Conservation (phyloP, 345 rosid species). For the Ceriops tagal region DNA sequence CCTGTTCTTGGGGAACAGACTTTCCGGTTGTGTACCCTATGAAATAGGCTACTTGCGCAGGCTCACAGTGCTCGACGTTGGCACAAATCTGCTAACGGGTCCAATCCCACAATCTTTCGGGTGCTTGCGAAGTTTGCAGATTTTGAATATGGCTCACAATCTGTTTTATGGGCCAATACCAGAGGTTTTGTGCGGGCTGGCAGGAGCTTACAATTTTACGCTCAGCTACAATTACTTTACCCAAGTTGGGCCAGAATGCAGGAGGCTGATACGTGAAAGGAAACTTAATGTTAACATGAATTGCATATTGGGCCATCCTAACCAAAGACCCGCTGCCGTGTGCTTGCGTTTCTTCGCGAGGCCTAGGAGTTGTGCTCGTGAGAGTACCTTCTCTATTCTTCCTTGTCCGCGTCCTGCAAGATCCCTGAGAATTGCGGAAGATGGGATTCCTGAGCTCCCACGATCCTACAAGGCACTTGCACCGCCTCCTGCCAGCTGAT, state of each 20-base stretch:
- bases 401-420: conserved; percentile 5
- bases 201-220: conserved; percentile 19
- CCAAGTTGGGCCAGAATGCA: conserved; percentile 28
- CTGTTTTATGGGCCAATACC: conserved; percentile 24
- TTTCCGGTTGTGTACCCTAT: conserved; percentile 26
- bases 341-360: conserved; percentile 12
- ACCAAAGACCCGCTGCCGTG: conserved; percentile 25
- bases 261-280: conserved; percentile 17
- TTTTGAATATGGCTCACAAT: conserved; percentile 27
- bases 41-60: conserved; percentile 26
- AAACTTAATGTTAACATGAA: conserved; percentile 22
- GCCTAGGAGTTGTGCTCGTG: conserved; percentile 6
- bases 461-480: conserved; percentile 12
- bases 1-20: conserved; percentile 23
- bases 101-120: conserved; percentile 30
- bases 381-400: not conserved
- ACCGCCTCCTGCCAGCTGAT: not conserved
- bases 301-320: conserved; percentile 24
- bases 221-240: conserved; percentile 28
- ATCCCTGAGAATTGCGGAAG: conserved; percentile 1
- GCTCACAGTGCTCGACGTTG: conserved; percentile 22
- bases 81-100: conserved; percentile 22
- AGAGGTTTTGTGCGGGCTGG: conserved; percentile 23
- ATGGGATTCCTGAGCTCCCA: conserved; percentile 15
- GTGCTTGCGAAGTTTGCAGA: conserved; percentile 19